Conservation (phyloP, 2,329 filamentous ascomycete genomes). For the Leptosphaerulina australis region DNA sequence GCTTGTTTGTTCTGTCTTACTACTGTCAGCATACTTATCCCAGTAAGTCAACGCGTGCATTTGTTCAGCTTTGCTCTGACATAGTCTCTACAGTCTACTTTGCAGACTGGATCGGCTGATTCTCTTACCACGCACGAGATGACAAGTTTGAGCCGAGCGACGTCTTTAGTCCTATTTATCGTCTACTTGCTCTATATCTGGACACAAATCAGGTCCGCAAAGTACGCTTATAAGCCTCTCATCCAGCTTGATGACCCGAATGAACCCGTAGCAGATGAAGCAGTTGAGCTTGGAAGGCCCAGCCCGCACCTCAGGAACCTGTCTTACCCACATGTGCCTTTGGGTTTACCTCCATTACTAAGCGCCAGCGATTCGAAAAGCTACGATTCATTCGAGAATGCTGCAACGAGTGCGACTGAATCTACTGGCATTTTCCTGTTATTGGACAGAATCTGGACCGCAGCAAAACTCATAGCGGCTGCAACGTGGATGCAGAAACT, state of each 20-base stretch:
- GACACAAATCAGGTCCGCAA: constrained; percentile 22
- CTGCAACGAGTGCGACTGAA: not conserved
- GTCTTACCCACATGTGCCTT: constrained; percentile 8
- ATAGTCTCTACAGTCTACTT: constrained; percentile 12
- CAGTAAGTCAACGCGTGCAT: constrained; percentile 56
- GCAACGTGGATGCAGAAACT: constrained; percentile 5
- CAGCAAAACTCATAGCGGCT: not conserved
- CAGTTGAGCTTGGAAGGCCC: constrained; percentile 8
- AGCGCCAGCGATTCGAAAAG: constrained; percentile 5
- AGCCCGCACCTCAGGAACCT: constrained; percentile 1
- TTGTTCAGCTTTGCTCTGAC: not conserved
- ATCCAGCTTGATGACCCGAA: constrained; percentile 20
- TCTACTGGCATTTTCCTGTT: not conserved
- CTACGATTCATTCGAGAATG: constrained; percentile 2
- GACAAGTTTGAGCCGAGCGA: constrained; percentile 17
- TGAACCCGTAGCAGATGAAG: constrained; percentile 11
- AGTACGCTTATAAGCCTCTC: constrained; percentile 23
- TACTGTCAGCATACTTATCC: constrained; percentile 79
- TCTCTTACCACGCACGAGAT: constrained; percentile 6
- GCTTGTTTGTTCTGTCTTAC: constrained; percentile 76
- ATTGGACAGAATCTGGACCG: not conserved
- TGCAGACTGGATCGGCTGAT: not conserved
- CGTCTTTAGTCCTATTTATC: constrained; percentile 19
- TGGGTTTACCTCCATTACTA: constrained; percentile 1
- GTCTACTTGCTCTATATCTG: constrained; percentile 24